Conservation (phyloP, 225 moss, liverwort and hornwort species). For the Antitrichia curtipendula region DNA sequence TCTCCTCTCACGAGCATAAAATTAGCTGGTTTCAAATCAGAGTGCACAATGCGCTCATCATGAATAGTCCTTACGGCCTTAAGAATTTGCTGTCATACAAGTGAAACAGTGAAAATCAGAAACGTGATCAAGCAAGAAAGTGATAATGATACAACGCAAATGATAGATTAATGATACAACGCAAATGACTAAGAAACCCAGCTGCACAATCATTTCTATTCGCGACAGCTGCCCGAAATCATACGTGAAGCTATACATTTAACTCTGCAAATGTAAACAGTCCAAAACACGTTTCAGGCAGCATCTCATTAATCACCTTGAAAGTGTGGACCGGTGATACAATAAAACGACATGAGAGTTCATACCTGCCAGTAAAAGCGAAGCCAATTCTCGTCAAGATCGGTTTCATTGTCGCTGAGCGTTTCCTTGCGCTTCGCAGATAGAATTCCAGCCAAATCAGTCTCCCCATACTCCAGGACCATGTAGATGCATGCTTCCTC, state of each 20-base stretch:
- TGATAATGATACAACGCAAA: neutral
- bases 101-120: neutral
- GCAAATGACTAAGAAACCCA: neutral
- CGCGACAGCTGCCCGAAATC: neutral
- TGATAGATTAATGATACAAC: neutral
- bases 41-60: constrained; percentile 91
- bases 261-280: neutral
- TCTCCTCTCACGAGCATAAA: constrained; percentile 97
- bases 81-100: constrained; percentile 69
- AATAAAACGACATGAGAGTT: neutral
- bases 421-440: constrained; percentile 72
- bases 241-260: neutral
- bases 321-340: neutral
- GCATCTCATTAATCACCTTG: neutral
- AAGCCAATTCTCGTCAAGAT: constrained; percentile 82
- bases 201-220: neutral
- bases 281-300: neutral
- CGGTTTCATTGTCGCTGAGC: constrained; percentile 29
- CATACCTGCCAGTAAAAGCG: constrained; percentile 93
- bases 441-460: constrained; percentile 81
- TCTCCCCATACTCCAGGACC: constrained; percentile 92
- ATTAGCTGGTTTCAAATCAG: constrained; percentile 98
- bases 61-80: constrained; percentile 88
- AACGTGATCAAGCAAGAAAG: neutral
- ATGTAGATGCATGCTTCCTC: constrained; percentile 81